Base-by-base conservation (phyloP, 352 stramenopile genomes). In the Pseudoperonospora humuli region DNA sequence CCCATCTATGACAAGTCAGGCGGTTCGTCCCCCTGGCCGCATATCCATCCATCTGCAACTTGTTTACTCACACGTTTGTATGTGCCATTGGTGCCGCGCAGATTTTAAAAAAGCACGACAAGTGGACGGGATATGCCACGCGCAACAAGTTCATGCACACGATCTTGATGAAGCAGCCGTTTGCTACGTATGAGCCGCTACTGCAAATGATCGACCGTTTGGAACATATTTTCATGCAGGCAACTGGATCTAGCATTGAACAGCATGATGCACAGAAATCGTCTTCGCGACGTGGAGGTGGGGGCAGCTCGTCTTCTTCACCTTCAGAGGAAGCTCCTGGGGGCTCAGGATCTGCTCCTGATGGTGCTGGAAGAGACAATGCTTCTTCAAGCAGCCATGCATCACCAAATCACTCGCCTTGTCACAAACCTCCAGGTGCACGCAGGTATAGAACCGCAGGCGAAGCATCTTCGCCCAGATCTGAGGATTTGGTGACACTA, bases 71-170 rank as follows among this genome's bases (percentile, higher is more conserved):
- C 29, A 21, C 29, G 41, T 35, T 54, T 15, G 11, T 31, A 7
- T 26, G 23, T 26, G 7, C 21, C 15, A 14, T 31, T 41, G 10
- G 15, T 52, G 35, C 45, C 36, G 11, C 45, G 8, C 25, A 84
- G 78, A 93, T 93, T 42, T 63, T 93, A 24, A 93, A 93, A 40
- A 93, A 93, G 50, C 82, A 93, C 50, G 82, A 93, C 68, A 91
- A 92, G 53, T 93, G 82, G 82, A 93, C 82, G n/a, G 82, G 82
- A 34, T 93, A 93, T 47, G 78, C 79, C n/a, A 93, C 82, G 20
- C 79, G 82, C 20, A 82, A 86, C 57, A 93, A 93, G 61, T 93
- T 92, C 42, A 90, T 93, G 75, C 74, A 86, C 48, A 87, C 75
- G 50, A 90, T 93, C 43, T 56, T 93, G 39, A 93, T 90, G 72